These are phyloP conservation scores for Aspergillus candidus DNA, from an alignment of 2,329 filamentous ascomycete species.

Conservation along the genomic window DNA sequence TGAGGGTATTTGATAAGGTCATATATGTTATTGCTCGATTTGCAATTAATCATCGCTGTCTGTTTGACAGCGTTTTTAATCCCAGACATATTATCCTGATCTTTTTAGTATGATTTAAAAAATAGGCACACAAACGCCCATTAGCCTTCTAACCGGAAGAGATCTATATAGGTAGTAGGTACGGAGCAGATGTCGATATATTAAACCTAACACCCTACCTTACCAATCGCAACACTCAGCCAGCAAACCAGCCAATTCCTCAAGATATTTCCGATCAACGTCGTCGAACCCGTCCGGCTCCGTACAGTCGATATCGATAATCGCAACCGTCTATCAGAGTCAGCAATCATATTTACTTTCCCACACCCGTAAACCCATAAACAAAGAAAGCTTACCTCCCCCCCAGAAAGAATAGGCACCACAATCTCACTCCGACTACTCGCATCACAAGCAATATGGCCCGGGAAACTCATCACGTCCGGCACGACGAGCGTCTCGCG, in stretches of 20 bases:
- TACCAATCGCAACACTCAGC: conserved; percentile 39
- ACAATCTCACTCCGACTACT: conserved; percentile 47
- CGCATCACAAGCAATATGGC: conserved; percentile 47
- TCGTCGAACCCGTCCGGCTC: conserved; percentile 41
- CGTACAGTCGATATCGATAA: conserved; percentile 46
- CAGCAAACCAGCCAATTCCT: conserved; percentile 37
- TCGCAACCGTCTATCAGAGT: conserved; percentile 38
- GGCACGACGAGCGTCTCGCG: conserved; percentile 38
- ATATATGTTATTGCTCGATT: too few species aligned
- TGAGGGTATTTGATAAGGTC: too few species aligned
- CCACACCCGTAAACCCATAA: not conserved
- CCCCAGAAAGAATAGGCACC: conserved; percentile 39
- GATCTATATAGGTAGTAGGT: too few species aligned
- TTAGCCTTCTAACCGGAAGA: too few species aligned
- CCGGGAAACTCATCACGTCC: conserved; percentile 40
- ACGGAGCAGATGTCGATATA: too few species aligned
- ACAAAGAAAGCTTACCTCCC: conserved; percentile 28
- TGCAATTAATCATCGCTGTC: too few species aligned
- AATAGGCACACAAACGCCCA: too few species aligned
- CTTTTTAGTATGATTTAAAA: too few species aligned
- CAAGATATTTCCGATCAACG: conserved; percentile 38
- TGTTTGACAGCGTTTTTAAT: too few species aligned
- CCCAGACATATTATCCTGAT: too few species aligned
- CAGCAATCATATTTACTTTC: not conserved
- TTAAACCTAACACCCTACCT: conserved; percentile 12